Percentiles rank a stretch among this genome's conserved stretches.
phyloP scores from a whole-genome alignment of 2,329 filamentous ascomycete genomes.

The Thielaviopsis euricoi region DNA sequence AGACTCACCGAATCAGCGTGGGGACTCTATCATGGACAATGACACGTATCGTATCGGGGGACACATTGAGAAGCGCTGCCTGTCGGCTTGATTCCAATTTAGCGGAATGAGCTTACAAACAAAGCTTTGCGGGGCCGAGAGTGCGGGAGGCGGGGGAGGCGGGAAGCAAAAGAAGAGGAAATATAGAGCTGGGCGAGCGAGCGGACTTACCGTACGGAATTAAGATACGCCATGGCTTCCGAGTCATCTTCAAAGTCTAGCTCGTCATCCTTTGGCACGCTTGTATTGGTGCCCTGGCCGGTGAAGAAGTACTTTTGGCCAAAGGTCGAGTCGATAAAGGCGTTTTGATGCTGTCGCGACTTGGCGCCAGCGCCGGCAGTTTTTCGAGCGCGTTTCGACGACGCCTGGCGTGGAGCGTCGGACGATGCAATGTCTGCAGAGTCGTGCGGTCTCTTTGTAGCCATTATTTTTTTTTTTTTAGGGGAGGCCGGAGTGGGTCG shows the following conservation, averaged over 20 bases:
- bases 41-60: slow-evolving; percentile 11
- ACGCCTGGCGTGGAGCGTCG: background rate
- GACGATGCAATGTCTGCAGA: background rate
- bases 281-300: slow-evolving; percentile 34
- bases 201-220: slow-evolving; percentile 49
- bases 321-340: slow-evolving; percentile 44
- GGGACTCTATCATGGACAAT: slow-evolving; percentile 13
- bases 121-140: no score
- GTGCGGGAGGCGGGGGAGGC: no score
- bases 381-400: slow-evolving; percentile 6
- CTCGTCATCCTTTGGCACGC: slow-evolving; percentile 34
- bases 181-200: no score
- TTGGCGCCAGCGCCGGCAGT: slow-evolving; percentile 21
- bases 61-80: background rate
- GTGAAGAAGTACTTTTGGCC: slow-evolving; percentile 60
- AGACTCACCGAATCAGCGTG: slow-evolving; percentile 34
- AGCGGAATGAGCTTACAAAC: background rate
- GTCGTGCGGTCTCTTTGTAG: slow-evolving; percentile 6
- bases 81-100: background rate
- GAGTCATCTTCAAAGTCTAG: slow-evolving; percentile 50
- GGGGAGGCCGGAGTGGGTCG: no score
- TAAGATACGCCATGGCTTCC: slow-evolving; percentile 54
- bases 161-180: no score
- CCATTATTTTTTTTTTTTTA: background rate
- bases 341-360: slow-evolving; percentile 26